A percentile compares a stretch with the other conserved stretches of the same genome.
Evolutionary conservation across 768 basidiomycete genomes (phyloP).

Genomic region (Collybia nuda): DNA sequence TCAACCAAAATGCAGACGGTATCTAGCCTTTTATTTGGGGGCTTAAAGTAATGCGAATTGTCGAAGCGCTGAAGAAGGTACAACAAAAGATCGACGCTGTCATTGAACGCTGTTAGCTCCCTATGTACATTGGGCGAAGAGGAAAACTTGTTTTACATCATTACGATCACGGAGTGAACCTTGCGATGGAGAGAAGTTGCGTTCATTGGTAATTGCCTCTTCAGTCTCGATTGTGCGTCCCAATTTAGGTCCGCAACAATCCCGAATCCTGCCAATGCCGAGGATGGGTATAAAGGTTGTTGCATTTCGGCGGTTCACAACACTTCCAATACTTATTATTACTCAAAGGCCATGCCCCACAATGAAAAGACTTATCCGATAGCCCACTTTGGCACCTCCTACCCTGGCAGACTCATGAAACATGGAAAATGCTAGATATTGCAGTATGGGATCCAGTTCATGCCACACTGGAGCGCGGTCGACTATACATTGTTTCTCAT

Average conservation of each 20-base stretch:
- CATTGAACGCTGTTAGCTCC: slow-evolving; percentile 21
- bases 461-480: slow-evolving; percentile 2
- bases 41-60: slow-evolving; percentile 6
- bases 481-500: not conserved
- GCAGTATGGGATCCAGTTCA: slow-evolving; percentile 2
- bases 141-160: slow-evolving; percentile 18
- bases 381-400: not conserved
- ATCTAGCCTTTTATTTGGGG: slow-evolving; percentile 1
- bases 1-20: not conserved
- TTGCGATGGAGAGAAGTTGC: slow-evolving; percentile 14
- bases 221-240: too few species aligned
- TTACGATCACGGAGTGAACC: slow-evolving; percentile 13
- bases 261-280: not conserved
- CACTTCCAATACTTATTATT: slow-evolving; percentile 12
- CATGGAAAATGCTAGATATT: slow-evolving; percentile 2
- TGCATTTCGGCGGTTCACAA: not conserved
- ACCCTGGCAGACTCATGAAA: slow-evolving; percentile 5
- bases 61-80: slow-evolving; percentile 11
- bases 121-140: slow-evolving; percentile 22
- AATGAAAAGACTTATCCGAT: slow-evolving; percentile 1
- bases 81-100: slow-evolving; percentile 23
- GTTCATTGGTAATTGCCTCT: slow-evolving; percentile 15
- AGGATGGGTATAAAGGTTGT: slow-evolving; percentile 3
- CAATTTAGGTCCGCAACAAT: too few species aligned
- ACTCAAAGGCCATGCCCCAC: slow-evolving; percentile 1